phyloP scores from a whole-genome alignment of 768 basidiomycete species.

The Clathrus columnatus region DNA sequence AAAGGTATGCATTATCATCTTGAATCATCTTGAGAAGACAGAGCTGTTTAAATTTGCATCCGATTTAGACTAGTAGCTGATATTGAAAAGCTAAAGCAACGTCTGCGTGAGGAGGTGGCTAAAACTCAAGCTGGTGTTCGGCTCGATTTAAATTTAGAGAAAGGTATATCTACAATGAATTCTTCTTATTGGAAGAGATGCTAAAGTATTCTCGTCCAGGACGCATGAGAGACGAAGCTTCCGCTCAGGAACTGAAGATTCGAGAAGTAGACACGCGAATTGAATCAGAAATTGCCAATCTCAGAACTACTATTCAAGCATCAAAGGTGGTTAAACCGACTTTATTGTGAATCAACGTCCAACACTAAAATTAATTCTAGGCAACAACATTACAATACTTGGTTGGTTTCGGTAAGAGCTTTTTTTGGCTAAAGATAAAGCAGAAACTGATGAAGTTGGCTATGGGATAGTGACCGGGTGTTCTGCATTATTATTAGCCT shows the following conservation, averaged over 20 bases:
- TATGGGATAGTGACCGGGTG: conserved; percentile 63
- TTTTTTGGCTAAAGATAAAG: too few relatives aligned
- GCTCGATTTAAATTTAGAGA: conserved; percentile 92
- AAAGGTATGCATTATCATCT: conserved; percentile 34
- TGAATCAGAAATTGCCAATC: conserved; percentile 86
- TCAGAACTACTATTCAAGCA: conserved; percentile 76
- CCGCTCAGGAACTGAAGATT: conserved; percentile 88
- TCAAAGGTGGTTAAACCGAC: conserved; percentile 50
- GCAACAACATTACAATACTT: conserved; percentile 82
- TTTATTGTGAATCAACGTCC: neutral
- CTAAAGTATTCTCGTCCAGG: conserved; percentile 29
- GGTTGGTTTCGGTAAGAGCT: conserved; percentile 79
- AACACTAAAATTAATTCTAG: conserved; percentile 25
- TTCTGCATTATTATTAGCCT: conserved; percentile 81
- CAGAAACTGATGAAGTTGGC: too few relatives aligned
- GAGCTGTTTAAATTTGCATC: neutral
- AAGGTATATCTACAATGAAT: conserved; percentile 28
- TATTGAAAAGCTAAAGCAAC: conserved; percentile 91
- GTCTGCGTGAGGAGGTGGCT: conserved; percentile 84
- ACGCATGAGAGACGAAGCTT: conserved; percentile 87
- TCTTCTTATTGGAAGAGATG: neutral
- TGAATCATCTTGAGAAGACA: neutral
- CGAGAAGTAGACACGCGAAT: conserved; percentile 97
- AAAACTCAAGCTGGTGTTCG: conserved; percentile 90
- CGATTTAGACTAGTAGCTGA: conserved; percentile 53